phyloP scores from a whole-genome alignment of 2,329 filamentous ascomycete genomes.

The Talaromyces sp. region DNA sequence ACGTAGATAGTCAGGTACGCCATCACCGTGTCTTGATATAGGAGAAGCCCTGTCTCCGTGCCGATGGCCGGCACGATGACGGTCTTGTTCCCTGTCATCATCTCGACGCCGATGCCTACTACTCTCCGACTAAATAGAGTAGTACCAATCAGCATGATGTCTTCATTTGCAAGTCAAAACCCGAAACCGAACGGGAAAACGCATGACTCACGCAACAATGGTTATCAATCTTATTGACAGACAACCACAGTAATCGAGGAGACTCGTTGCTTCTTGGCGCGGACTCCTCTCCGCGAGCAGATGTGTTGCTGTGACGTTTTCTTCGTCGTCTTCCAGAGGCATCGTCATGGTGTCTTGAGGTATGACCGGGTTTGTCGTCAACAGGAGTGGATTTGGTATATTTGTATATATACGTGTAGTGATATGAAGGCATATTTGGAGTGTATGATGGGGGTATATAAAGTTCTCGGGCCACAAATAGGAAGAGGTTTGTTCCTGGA shows the following conservation, averaged over 20 bases:
- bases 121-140: not conserved
- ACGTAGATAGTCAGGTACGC: not conserved
- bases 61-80: not conserved
- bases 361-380: not conserved
- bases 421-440: constrained; percentile 9
- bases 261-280: not conserved
- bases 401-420: constrained; percentile 10
- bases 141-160: not conserved
- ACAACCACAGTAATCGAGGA: constrained; percentile 5
- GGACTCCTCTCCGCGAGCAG: not conserved
- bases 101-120: not conserved
- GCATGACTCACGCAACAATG: not conserved
- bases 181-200: too few species aligned
- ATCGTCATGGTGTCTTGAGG: not conserved
- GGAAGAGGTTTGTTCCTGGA: too few species aligned
- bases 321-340: not conserved
- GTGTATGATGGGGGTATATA: not conserved
- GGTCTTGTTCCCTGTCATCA: not conserved
- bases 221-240: constrained; percentile 1
- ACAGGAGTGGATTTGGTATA: not conserved
- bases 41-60: not conserved
- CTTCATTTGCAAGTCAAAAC: not conserved
- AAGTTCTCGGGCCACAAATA: not conserved
- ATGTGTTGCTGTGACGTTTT: not conserved
- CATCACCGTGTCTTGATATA: not conserved